Percentiles rank a stretch among this genome's conserved stretches.
Conservation (phyloP, 495 filamentous ascomycete species). For the Jackrogersella minutella region DNA sequence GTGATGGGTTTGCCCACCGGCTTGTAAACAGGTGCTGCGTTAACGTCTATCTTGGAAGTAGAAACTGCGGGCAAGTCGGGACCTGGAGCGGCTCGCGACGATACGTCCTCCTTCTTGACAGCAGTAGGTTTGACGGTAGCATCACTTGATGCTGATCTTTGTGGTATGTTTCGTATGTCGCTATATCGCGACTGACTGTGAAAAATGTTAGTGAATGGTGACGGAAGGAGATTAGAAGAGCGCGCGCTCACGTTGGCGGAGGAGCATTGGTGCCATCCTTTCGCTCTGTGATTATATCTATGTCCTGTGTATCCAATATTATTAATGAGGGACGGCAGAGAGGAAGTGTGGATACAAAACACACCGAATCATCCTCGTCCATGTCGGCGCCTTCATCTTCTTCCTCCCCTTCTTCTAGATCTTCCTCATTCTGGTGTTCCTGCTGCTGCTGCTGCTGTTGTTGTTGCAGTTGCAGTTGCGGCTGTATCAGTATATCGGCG, state of each 20-base stretch:
- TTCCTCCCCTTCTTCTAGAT: conserved; percentile 66
- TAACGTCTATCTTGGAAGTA: conserved; percentile 82
- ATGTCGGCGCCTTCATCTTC: conserved; percentile 78
- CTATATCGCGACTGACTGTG: conserved; percentile 62
- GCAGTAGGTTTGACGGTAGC: conserved; percentile 49
- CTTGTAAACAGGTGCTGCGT: conserved; percentile 81
- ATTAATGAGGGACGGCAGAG: conserved; percentile 21
- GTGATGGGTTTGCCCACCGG: conserved; percentile 79
- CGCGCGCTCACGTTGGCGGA: conserved; percentile 67
- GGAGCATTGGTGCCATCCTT: conserved; percentile 80
- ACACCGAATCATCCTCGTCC: conserved; percentile 69
- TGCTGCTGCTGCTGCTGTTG: conserved; percentile 16
- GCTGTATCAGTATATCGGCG: conserved; percentile 8
- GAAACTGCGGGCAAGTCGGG: conserved; percentile 63
- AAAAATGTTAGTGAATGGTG: conserved; percentile 23
- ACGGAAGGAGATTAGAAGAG: not conserved
- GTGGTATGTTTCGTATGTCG: conserved; percentile 72
- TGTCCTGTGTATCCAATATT: conserved; percentile 66
- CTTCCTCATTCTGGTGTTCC: conserved; percentile 46
- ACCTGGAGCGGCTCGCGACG: conserved; percentile 34
- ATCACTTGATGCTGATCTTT: conserved; percentile 66
- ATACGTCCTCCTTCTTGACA: conserved; percentile 54
- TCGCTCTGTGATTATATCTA: conserved; percentile 91
- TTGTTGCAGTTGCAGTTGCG: conserved; percentile 23
- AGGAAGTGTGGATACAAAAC: conserved; percentile 4